These are phyloP conservation scores for Musa itinerans DNA, from an alignment of 176 grass and related monocot species.

Conservation along the genomic window DNA sequence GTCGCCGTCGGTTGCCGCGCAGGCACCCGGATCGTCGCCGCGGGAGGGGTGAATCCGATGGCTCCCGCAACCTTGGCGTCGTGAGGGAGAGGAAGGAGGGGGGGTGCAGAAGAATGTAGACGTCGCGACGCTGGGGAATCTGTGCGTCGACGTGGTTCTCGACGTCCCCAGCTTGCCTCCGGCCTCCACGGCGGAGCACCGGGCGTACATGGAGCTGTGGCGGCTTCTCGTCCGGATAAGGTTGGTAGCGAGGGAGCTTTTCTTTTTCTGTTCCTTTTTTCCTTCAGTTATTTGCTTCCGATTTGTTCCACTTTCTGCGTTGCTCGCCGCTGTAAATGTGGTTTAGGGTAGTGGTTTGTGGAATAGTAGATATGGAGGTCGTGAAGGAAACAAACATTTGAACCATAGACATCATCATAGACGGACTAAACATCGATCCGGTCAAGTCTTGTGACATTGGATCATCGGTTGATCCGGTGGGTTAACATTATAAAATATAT, in stretches of 20 bases:
- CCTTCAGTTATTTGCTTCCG: not conserved
- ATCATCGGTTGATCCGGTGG: no score
- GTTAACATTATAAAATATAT: no score
- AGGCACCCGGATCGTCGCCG: not conserved
- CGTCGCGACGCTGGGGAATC: slow-evolving; percentile 78
- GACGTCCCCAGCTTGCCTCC: slow-evolving; percentile 72
- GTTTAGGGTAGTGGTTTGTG: no score
- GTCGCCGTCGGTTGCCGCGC: not conserved
- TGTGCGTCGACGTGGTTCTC: slow-evolving; percentile 84
- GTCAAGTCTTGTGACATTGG: no score
- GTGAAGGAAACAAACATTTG: no score
- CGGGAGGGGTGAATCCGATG: slow-evolving; percentile 16
- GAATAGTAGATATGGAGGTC: no score
- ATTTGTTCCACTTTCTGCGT: no score
- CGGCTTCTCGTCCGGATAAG: slow-evolving; percentile 74
- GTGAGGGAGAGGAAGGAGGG: slow-evolving; percentile 9
- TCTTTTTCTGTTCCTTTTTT: not conserved
- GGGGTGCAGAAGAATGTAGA: slow-evolving; percentile 25
- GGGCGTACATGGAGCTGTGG: slow-evolving; percentile 69
- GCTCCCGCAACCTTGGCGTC: not conserved
- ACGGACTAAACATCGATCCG: no score
- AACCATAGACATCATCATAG: no score
- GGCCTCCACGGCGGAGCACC: slow-evolving; percentile 30
- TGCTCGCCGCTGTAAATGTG: no score
- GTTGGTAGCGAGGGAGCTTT: slow-evolving; percentile 14